These are phyloP conservation scores for Populus tremula DNA, from an alignment of 345 rosid genomes.

Conservation along the genomic window DNA sequence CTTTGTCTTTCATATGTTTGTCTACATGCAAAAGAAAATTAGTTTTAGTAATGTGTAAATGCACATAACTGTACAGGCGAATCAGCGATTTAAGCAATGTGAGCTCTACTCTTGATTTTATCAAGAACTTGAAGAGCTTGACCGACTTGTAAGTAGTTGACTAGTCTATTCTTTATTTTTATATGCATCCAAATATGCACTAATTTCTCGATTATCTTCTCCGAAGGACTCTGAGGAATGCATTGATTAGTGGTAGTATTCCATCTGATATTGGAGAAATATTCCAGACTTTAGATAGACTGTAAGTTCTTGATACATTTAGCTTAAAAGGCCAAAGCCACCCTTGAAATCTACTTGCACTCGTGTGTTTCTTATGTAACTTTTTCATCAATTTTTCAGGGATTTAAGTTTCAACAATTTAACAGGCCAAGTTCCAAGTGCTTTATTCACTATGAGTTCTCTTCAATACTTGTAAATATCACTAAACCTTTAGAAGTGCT, in stretches of 20 bases:
- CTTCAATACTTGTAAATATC: slow-evolving; percentile 27
- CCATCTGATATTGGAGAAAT: slow-evolving; percentile 28
- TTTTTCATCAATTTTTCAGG: slow-evolving; percentile 14
- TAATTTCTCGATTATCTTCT: not conserved
- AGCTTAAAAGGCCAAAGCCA: not conserved
- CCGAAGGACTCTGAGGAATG: slow-evolving; percentile 30
- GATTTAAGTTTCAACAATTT: slow-evolving; percentile 44
- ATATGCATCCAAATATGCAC: not conserved
- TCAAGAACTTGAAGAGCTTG: slow-evolving; percentile 35
- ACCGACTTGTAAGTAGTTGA: slow-evolving; percentile 38
- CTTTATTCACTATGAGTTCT: slow-evolving; percentile 25
- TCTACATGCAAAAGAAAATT: not conserved
- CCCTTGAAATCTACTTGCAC: not conserved
- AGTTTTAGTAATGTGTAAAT: not conserved
- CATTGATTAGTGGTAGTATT: slow-evolving; percentile 21
- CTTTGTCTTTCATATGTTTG: not conserved
- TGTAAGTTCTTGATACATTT: slow-evolving; percentile 28
- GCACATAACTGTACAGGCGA: slow-evolving; percentile 24
- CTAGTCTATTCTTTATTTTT: not conserved
- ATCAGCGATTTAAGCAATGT: slow-evolving; percentile 33
- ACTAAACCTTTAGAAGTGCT: not conserved
- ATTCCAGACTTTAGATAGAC: not conserved
- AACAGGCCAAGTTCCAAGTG: slow-evolving; percentile 31
- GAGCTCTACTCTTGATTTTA: slow-evolving; percentile 44
- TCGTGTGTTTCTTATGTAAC: not conserved